A percentile compares a stretch with the other conserved stretches of the same genome.
Conservation (phyloP, 257 asterid genomes). For the Solanum peruvianum region DNA sequence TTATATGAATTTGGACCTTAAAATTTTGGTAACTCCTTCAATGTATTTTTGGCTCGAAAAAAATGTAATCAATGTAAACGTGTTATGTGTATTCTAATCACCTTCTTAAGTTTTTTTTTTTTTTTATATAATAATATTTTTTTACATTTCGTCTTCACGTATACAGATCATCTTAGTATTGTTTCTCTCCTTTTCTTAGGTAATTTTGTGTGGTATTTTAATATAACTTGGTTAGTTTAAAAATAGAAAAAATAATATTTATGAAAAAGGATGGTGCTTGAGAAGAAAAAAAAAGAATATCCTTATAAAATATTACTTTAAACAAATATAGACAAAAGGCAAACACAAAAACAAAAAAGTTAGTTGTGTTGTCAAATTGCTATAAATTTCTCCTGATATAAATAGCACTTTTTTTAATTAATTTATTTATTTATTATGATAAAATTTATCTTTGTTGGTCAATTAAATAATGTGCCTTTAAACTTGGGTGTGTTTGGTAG, state of each 20-base stretch:
- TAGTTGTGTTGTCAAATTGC: not conserved
- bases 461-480: not conserved
- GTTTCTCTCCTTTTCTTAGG: not conserved
- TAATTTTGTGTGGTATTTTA: not conserved
- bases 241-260: not conserved
- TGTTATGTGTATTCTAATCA: no score
- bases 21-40: not conserved
- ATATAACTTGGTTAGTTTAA: not conserved
- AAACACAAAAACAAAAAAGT: not conserved
- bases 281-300: not conserved
- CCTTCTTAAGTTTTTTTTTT: no score
- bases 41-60: not conserved
- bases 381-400: not conserved
- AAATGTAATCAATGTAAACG: no score
- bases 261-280: not conserved
- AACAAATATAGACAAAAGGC: not conserved
- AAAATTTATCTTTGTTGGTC: not conserved
- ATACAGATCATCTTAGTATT: not conserved
- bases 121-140: no score
- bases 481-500: not conserved
- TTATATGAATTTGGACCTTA: not conserved
- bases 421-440: not conserved
- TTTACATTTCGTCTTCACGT: no score
- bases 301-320: not conserved
- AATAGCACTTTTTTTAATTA: not conserved